These are phyloP conservation scores for Notholithocarpus densiflorus DNA, from an alignment of 306 rosid genomes.

Conservation along the genomic window DNA sequence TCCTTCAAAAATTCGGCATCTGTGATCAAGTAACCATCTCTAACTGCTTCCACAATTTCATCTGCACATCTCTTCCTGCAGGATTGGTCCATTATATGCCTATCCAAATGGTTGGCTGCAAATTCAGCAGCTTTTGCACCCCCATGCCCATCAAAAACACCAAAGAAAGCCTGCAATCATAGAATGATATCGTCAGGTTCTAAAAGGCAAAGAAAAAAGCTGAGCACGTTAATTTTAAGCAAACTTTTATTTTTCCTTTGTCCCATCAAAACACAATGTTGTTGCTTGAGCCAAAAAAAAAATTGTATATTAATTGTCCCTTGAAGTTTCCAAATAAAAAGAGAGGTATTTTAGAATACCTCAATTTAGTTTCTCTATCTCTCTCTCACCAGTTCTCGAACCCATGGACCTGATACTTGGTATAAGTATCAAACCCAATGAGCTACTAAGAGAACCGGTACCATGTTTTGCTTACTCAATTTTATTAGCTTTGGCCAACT, in stretches of 20 bases:
- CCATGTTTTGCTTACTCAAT: too few species aligned
- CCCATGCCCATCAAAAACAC: constrained; percentile 61
- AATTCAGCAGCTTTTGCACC: constrained; percentile 50
- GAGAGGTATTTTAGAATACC: too few species aligned
- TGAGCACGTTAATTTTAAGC: background rate
- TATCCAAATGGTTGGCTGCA: constrained; percentile 39
- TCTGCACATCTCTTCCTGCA: constrained; percentile 18
- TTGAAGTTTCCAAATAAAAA: too few species aligned
- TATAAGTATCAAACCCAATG: too few species aligned
- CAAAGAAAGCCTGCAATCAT: constrained; percentile 44
- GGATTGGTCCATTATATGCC: constrained; percentile 26
- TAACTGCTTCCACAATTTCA: constrained; percentile 36
- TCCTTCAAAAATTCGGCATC: constrained; percentile 35
- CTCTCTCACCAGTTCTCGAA: too few species aligned
- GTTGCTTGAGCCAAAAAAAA: too few species aligned
- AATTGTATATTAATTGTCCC: too few species aligned
- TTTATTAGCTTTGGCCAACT: too few species aligned
- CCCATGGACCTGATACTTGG: too few species aligned
- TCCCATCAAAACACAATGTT: too few species aligned
- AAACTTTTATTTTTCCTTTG: background rate
- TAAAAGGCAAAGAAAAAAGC: background rate
- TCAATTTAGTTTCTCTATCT: too few species aligned
- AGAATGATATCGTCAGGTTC: constrained; percentile 12
- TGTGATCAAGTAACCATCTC: constrained; percentile 34
- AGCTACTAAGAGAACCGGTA: too few species aligned